Percentiles rank a stretch among this genome's conserved stretches.
Conservation (phyloP, 148 eudicot species). For the Cornus controversa region DNA sequence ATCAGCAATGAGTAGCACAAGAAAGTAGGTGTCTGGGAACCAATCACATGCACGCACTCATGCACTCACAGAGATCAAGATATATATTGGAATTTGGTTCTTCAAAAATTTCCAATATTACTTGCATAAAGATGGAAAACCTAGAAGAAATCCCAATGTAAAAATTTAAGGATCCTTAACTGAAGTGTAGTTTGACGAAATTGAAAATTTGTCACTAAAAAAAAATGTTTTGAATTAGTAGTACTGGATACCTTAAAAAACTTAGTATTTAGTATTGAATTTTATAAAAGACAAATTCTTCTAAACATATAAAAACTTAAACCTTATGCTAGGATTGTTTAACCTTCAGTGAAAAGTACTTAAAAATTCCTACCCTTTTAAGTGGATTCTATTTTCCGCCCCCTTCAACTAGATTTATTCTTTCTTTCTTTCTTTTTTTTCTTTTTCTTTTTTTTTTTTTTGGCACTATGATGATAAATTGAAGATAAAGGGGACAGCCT, state of each 20-base stretch:
- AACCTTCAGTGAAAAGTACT: not conserved
- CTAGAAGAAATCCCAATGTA: not conserved
- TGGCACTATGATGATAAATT: too few species aligned
- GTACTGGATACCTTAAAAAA: not conserved
- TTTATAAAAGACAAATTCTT: too few species aligned
- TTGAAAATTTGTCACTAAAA: not conserved
- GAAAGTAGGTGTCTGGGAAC: not conserved
- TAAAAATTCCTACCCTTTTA: not conserved
- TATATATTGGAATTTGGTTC: too few species aligned
- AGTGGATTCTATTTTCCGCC: not conserved
- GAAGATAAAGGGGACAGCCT: too few species aligned
- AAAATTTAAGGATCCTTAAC: not conserved
- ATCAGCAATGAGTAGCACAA: constrained; percentile 11
- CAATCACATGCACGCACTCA: not conserved
- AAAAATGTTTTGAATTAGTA: too few species aligned
- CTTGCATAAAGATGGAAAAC: not conserved
- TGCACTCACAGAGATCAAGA: not conserved
- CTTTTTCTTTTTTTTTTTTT: too few species aligned
- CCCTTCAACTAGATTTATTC: too few species aligned
- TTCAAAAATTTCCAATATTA: not conserved
- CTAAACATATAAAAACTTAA: not conserved
- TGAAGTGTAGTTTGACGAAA: not conserved
- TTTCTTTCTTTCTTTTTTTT: too few species aligned
- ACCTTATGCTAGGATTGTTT: not conserved
- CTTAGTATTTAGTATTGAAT: not conserved